These are phyloP conservation scores for Xylaria multiplex DNA, from an alignment of 2,329 filamentous ascomycete species.

Conservation along the genomic window DNA sequence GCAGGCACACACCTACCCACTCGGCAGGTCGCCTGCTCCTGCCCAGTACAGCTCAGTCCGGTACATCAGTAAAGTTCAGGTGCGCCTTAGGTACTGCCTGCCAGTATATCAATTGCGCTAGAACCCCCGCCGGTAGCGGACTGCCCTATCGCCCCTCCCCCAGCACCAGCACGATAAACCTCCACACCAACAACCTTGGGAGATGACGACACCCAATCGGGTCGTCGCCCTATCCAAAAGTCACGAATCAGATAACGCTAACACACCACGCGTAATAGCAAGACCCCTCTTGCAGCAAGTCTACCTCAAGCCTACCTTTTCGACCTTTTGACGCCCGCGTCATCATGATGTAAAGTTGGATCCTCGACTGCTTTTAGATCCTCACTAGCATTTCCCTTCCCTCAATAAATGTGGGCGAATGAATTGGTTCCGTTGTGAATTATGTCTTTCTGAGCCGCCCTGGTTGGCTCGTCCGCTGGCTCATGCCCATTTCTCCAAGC, in stretches of 20 bases:
- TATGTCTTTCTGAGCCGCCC: slow-evolving; percentile 12
- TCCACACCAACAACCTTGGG: slow-evolving; percentile 32
- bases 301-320: no score
- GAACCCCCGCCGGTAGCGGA: slow-evolving; percentile 31
- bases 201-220: slow-evolving; percentile 32
- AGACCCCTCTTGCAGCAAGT: slow-evolving; percentile 17
- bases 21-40: slow-evolving; percentile 1
- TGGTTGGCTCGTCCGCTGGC: slow-evolving; percentile 22
- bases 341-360: slow-evolving; percentile 27
- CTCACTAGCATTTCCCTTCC: slow-evolving; percentile 14
- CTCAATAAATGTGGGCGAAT: slow-evolving; percentile 21
- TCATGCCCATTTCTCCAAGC: background rate
- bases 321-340: background rate
- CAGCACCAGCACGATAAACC: slow-evolving; percentile 12
- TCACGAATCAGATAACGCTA: slow-evolving; percentile 53
- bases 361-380: slow-evolving; percentile 2
- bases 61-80: no score
- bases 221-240: slow-evolving; percentile 11
- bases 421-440: slow-evolving; percentile 11
- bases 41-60: background rate
- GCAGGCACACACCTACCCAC: slow-evolving; percentile 8
- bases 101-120: slow-evolving; percentile 10
- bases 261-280: slow-evolving; percentile 51
- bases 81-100: background rate
- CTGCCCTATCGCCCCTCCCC: slow-evolving; percentile 17